Percentiles rank a stretch among this genome's conserved stretches.
These are phyloP conservation scores for Corymbia citriodora DNA, from an alignment of 441 rosid species.

Conservation along the genomic window DNA sequence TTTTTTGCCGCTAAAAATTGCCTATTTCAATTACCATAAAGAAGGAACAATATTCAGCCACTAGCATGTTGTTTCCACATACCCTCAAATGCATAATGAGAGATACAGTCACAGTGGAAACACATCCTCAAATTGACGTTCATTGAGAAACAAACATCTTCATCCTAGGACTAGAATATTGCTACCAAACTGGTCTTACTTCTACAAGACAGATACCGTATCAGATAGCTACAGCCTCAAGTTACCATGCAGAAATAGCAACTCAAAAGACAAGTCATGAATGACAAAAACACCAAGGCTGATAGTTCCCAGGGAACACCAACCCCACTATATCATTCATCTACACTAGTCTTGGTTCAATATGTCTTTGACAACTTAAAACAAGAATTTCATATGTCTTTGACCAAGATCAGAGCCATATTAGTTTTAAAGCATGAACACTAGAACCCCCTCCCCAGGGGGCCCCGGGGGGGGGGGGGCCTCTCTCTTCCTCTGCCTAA, in stretches of 20 bases:
- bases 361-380: not conserved
- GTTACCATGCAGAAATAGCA: not conserved
- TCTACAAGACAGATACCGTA: not conserved
- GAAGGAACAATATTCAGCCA: not conserved
- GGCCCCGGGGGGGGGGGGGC: accelerated
- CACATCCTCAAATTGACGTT: not conserved
- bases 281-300: not conserved
- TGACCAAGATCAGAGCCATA: not conserved
- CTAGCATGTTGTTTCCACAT: not conserved
- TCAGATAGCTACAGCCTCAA: not conserved
- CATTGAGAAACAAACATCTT: not conserved
- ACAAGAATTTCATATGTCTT: not conserved
- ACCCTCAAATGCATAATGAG: not conserved
- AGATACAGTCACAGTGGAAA: not conserved
- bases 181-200: not conserved
- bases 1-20: not conserved
- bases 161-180: not conserved
- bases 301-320: not conserved
- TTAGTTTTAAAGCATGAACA: not conserved
- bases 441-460: not conserved
- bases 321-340: not conserved
- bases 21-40: not conserved
- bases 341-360: not conserved
- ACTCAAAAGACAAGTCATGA: not conserved
- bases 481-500: not conserved